Evolutionary conservation across 768 basidiomycete genomes (phyloP).

Genomic region (Omphalotus guepiniiformis): DNA sequence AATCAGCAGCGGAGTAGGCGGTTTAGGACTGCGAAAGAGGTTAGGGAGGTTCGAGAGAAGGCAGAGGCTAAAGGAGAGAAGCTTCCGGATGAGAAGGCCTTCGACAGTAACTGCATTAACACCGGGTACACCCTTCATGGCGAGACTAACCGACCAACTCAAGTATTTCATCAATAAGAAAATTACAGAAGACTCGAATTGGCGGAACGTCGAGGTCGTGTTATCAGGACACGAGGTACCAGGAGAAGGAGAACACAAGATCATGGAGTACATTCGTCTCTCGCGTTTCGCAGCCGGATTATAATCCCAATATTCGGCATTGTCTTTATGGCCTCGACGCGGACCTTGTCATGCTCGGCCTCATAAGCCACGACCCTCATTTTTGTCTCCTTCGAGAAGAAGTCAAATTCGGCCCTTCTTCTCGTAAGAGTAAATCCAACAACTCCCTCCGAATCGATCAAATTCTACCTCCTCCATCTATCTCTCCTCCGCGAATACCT

Average conservation of each 20-base stretch:
- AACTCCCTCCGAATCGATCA: slow-evolving; percentile 70
- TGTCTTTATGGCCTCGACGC: slow-evolving; percentile 98
- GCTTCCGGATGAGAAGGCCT: slow-evolving; percentile 89
- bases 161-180: slow-evolving; percentile 98
- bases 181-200: slow-evolving; percentile 94
- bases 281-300: slow-evolving; percentile 92
- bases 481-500: slow-evolving; percentile 96
- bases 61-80: slow-evolving; percentile 88
- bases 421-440: slow-evolving; percentile 63
- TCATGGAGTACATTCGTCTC: slow-evolving; percentile 97
- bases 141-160: slow-evolving; percentile 83
- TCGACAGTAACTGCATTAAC: slow-evolving; percentile 99
- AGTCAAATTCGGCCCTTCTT: slow-evolving; percentile 94
- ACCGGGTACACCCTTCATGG: slow-evolving; percentile 98
- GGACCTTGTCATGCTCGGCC: slow-evolving; percentile 96
- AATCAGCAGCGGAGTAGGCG: slow-evolving; percentile 95
- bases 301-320: slow-evolving; percentile 95
- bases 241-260: slow-evolving; percentile 99
- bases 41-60: slow-evolving; percentile 80
- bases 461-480: slow-evolving; percentile 92
- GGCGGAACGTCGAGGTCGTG: slow-evolving; percentile 89
- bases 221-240: slow-evolving; percentile 97
- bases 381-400: slow-evolving; percentile 97
- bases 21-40: slow-evolving; percentile 93
- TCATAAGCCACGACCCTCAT: slow-evolving; percentile 97